Percentiles rank a stretch among this genome's conserved stretches.
These are phyloP conservation scores for Brassica hybrid DNA, from an alignment of 441 rosid species.

Conservation along the genomic window DNA sequence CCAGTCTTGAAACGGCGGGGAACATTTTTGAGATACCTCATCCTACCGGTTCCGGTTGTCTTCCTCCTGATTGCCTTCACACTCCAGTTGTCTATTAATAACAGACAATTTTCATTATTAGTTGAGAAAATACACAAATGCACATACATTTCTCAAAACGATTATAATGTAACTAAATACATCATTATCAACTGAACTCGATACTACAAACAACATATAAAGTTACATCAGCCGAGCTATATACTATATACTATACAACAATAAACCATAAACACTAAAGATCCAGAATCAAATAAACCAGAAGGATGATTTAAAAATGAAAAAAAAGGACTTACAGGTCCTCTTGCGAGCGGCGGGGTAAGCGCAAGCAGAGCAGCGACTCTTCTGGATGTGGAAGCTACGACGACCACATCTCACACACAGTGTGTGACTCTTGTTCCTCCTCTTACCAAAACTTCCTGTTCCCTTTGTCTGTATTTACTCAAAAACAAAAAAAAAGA, in stretches of 20 bases:
- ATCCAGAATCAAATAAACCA: not conserved
- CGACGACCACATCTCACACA: conserved; percentile 67
- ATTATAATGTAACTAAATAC: too few species aligned
- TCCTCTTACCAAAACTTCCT: conserved; percentile 62
- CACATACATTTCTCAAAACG: not conserved
- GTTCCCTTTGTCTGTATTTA: conserved; percentile 55
- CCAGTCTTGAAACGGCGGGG: conserved; percentile 71
- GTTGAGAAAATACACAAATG: not conserved
- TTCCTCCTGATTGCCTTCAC: conserved; percentile 64
- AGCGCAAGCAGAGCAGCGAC: conserved; percentile 61
- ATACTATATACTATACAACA: too few species aligned
- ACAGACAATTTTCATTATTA: not conserved
- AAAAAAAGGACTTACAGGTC: conserved; percentile 42
- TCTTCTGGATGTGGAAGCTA: conserved; percentile 67
- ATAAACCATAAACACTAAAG: not conserved
- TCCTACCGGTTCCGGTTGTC: conserved; percentile 69
- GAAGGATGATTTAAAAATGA: not conserved
- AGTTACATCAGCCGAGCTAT: too few species aligned
- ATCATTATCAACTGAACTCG: too few species aligned
- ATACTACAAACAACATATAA: too few species aligned
- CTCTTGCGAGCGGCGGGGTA: conserved; percentile 62
- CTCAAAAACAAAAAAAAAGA: not conserved
- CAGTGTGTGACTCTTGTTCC: conserved; percentile 64
- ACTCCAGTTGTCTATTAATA: conserved; percentile 60
- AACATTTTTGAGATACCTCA: conserved; percentile 65